Base-by-base conservation (phyloP, 164 flowering plant genomes). In the Brasenia schreberi region DNA sequence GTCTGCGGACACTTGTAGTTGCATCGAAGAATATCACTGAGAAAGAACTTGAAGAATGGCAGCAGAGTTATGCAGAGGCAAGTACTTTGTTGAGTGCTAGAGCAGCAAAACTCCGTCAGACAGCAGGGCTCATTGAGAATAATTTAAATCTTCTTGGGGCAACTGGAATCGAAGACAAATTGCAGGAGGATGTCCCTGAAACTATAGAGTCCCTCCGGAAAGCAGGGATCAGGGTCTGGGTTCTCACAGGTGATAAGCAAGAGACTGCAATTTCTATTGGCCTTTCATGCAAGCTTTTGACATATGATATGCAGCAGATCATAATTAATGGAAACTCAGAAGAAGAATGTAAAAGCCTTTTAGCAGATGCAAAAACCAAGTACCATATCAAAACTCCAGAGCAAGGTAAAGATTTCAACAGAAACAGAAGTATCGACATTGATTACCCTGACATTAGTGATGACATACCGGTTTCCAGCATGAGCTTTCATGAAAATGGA, bases 181-280 rank as follows among this genome's bases (percentile, higher is more conserved):
- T 92, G 62, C 97, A 92, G 79, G 89, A 84, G 66, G 96, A 96
- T 75, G 97, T 92, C 14, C 97, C 97, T 17, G 96, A 92, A 79
- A 67, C 97, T 70, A 92, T 92, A 71, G 97, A 92, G 76, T 84
- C 94, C 65, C 94, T 92, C 18, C 75, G 97, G 49, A 87, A 87
- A 78, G 97, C 97, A 44, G 97, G 97, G 72, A 87, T 92, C 62
- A 89, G 87, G 68, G 94, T 92, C 69, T 92, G 96, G 96, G 96
- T 92, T 74, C 83, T 92, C 69, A 92, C 97, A 63, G 97, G 97
- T 16, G 97, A 92, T 77, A 92, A 92, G 79, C 97, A 92, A 72
- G 97, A 92, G 72, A 92, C 97, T 43, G 97, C 97, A 64, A 86
- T 92, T 74, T 92, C 97, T 53, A 92, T 92, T 73, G 97, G 87